These are phyloP conservation scores for Thalassiosira pacifica DNA, from an alignment of 352 stramenopile genomes.

Conservation along the genomic window DNA sequence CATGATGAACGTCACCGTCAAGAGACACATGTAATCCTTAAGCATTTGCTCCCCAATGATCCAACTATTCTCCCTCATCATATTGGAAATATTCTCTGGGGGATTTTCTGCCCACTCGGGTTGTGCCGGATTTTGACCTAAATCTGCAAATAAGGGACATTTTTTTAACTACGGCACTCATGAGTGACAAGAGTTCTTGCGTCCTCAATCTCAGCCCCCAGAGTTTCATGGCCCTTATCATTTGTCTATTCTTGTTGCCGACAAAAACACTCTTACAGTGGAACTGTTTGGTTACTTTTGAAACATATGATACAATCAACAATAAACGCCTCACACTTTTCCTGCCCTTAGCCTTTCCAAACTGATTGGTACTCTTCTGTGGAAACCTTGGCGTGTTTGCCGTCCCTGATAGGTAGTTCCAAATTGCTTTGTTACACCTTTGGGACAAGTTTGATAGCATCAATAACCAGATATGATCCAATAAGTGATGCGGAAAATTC, in stretches of 20 bases:
- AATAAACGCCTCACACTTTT: slow-evolving; percentile 18
- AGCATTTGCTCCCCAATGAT: not conserved
- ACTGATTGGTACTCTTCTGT: not conserved
- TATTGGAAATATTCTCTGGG: not conserved
- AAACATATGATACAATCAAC: slow-evolving; percentile 8
- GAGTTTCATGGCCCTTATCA: not conserved
- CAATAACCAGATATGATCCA: slow-evolving; percentile 9
- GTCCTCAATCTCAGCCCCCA: not conserved
- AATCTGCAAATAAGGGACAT: slow-evolving; percentile 7
- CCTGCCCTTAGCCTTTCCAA: slow-evolving; percentile 22
- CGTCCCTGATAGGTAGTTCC: slow-evolving; percentile 16
- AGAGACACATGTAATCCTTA: slow-evolving; percentile 22
- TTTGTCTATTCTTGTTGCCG: slow-evolving; percentile 6
- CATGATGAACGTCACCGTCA: slow-evolving; percentile 8
- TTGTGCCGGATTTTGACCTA: slow-evolving; percentile 9
- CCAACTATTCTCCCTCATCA: slow-evolving; percentile 10
- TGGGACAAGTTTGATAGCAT: slow-evolving; percentile 1
- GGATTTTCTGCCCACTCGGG: slow-evolving; percentile 9
- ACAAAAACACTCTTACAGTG: not conserved
- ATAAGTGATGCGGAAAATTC: not conserved
- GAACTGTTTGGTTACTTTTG: not conserved
- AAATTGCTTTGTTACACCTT: not conserved
- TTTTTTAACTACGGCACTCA: slow-evolving; percentile 10
- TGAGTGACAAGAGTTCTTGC: not conserved
- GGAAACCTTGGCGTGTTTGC: not conserved